Evolutionary conservation across 2,329 filamentous ascomycete species (phyloP).

Genomic region (Teratosphaeriaceae sp.): DNA sequence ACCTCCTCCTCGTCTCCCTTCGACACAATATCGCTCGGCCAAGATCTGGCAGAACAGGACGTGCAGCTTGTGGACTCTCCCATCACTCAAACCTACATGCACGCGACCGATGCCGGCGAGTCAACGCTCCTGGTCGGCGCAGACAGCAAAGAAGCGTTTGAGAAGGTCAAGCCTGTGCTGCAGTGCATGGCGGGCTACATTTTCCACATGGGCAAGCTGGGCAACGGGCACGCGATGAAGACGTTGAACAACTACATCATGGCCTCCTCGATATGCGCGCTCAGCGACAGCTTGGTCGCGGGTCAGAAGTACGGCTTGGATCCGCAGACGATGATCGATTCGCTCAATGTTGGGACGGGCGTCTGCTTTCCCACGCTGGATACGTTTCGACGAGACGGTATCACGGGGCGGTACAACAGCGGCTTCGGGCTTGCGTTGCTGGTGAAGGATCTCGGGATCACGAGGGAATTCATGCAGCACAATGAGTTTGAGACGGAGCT

Average conservation of each 20-base stretch:
- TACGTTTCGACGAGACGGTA: conserved; percentile 20
- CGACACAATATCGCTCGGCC: conserved; percentile 28
- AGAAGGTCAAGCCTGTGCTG: conserved; percentile 29
- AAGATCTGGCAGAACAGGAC: conserved; percentile 25
- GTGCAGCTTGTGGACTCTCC: conserved; percentile 31
- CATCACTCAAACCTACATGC: conserved; percentile 33
- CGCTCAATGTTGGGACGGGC: conserved; percentile 36
- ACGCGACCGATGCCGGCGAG: conserved; percentile 29
- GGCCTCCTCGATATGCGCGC: conserved; percentile 28
- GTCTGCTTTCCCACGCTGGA: conserved; percentile 32
- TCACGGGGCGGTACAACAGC: conserved; percentile 24
- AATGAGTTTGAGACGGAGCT: conserved; percentile 28
- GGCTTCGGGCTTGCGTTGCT: conserved; percentile 31
- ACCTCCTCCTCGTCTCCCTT: conserved; percentile 32
- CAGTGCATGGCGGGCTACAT: conserved; percentile 30
- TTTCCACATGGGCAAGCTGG: conserved; percentile 31
- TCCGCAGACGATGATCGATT: conserved; percentile 35
- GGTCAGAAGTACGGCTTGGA: conserved; percentile 32
- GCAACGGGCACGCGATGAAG: conserved; percentile 32
- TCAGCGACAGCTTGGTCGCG: conserved; percentile 26
- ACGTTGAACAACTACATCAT: conserved; percentile 34
- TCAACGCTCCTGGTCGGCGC: conserved; percentile 32
- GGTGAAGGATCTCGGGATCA: conserved; percentile 32
- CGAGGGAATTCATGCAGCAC: conserved; percentile 30
- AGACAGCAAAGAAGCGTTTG: conserved; percentile 19